A percentile compares a stretch with the other conserved stretches of the same genome.
Evolutionary conservation across 2,329 filamentous ascomycete species (phyloP).

Genomic region (Dactylellina drechsleri): DNA sequence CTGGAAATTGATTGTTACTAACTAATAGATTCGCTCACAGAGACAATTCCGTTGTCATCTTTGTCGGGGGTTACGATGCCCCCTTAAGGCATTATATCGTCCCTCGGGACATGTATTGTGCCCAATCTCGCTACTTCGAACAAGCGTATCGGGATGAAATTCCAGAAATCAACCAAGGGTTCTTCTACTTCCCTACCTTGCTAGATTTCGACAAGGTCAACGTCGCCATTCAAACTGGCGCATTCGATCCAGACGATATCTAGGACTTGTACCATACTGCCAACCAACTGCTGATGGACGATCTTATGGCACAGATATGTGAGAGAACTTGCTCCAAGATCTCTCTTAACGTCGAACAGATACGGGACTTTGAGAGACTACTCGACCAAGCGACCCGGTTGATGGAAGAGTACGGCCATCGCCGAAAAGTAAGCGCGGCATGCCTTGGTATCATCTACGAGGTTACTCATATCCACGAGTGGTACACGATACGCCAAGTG

Average conservation of each 20-base stretch:
- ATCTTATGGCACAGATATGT: background rate
- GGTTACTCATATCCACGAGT: background rate
- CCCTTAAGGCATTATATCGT: too few relatives aligned
- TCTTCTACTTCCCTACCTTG: too few relatives aligned
- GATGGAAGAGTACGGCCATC: constrained; percentile 4
- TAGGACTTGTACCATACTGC: constrained; percentile 2
- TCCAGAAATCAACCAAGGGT: too few relatives aligned
- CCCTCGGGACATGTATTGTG: too few relatives aligned
- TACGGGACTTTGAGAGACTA: background rate
- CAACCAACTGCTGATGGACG: background rate
- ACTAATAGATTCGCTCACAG: background rate
- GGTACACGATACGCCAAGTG: background rate
- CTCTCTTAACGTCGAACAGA: background rate
- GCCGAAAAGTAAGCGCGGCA: constrained; percentile 2
- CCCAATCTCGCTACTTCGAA: too few relatives aligned
- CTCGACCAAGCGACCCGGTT: background rate
- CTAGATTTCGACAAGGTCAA: background rate
- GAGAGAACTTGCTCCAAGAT: background rate
- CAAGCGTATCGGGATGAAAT: too few relatives aligned
- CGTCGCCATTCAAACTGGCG: background rate
- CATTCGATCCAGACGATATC: background rate
- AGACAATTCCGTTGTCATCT: too few relatives aligned
- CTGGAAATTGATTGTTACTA: too few relatives aligned
- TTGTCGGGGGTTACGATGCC: too few relatives aligned
- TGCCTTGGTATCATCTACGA: constrained; percentile 1